Percentiles rank a stretch among this genome's conserved stretches.
Evolutionary conservation across 257 asterid species (phyloP).

Genomic region (Lycium ferocissimum): DNA sequence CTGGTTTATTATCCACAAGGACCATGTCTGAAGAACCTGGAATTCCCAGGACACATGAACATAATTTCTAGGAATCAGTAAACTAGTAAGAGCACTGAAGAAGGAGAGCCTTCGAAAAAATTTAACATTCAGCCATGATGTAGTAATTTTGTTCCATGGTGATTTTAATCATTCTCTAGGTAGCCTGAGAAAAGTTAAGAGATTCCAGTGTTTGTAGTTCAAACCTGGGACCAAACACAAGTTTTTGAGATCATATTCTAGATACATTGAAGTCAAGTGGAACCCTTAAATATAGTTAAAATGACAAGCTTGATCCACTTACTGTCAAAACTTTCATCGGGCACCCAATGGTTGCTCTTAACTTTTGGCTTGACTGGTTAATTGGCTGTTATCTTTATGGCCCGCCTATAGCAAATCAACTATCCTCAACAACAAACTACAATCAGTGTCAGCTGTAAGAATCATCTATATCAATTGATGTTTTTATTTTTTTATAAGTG

Average conservation of each 20-base stretch:
- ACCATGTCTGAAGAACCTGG: not conserved
- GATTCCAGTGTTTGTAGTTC: not conserved
- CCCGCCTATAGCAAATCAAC: not conserved
- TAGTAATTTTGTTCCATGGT: constrained; percentile 13
- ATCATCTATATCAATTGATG: constrained; percentile 6
- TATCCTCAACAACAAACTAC: not conserved
- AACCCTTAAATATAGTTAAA: constrained; percentile 14
- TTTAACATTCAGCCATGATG: not conserved
- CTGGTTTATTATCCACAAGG: not conserved
- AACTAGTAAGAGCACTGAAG: not conserved
- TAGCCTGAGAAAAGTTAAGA: not conserved
- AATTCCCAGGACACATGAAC: not conserved
- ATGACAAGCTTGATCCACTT: not conserved
- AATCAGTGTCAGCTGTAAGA: not conserved
- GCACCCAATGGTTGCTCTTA: constrained; percentile 25
- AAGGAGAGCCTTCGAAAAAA: not conserved
- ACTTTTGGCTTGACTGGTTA: not conserved
- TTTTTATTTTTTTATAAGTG: not conserved
- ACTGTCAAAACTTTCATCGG: not conserved
- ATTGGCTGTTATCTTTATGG: not conserved
- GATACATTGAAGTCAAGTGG: not conserved
- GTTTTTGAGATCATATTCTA: not conserved
- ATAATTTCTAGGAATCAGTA: not conserved
- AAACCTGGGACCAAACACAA: not conserved
- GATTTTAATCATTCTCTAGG: not conserved